A percentile compares a stretch with the other conserved stretches of the same genome.
Conservation (phyloP, 1,284 basidiomycete species). For the Rhodotorula sp. region DNA sequence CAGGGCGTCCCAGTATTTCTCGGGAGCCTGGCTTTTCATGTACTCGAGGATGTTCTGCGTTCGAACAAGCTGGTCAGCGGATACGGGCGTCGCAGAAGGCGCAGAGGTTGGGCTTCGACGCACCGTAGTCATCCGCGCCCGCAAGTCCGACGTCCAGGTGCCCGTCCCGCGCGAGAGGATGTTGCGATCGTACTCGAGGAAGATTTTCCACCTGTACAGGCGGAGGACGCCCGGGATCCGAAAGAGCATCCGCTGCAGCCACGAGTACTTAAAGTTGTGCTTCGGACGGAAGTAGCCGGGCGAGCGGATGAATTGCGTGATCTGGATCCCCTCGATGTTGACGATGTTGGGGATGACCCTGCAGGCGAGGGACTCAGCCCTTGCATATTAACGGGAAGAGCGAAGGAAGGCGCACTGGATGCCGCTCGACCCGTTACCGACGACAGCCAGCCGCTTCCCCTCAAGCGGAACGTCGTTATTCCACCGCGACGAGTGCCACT, state of each 20-base stretch:
- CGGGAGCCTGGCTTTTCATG: slow-evolving; percentile 57
- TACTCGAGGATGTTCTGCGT: slow-evolving; percentile 55
- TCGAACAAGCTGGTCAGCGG: not conserved
- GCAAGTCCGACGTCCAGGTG: slow-evolving; percentile 10
- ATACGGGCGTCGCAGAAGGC: not conserved
- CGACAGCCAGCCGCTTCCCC: slow-evolving; percentile 62
- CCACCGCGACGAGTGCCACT: slow-evolving; percentile 64
- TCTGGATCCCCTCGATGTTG: slow-evolving; percentile 45
- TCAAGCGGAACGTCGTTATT: slow-evolving; percentile 59
- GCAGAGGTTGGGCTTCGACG: not conserved
- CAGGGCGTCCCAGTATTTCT: slow-evolving; percentile 55
- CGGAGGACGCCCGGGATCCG: slow-evolving; percentile 58
- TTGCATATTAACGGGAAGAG: not conserved
- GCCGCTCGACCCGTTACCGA: slow-evolving; percentile 63
- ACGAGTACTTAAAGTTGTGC: slow-evolving; percentile 54
- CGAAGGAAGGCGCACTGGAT: slow-evolving; percentile 47
- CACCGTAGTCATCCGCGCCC: slow-evolving; percentile 14
- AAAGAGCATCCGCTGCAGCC: slow-evolving; percentile 55
- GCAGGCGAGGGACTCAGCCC: not conserved
- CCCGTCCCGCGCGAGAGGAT: slow-evolving; percentile 27
- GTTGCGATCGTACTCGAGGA: slow-evolving; percentile 27
- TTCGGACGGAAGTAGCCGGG: slow-evolving; percentile 52
- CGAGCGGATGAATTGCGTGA: slow-evolving; percentile 54
- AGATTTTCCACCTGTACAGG: slow-evolving; percentile 56
- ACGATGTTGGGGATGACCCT: slow-evolving; percentile 54